Base-by-base conservation (phyloP, 2,329 filamentous ascomycete genomes). In the Ceratocystis harringtonii region DNA sequence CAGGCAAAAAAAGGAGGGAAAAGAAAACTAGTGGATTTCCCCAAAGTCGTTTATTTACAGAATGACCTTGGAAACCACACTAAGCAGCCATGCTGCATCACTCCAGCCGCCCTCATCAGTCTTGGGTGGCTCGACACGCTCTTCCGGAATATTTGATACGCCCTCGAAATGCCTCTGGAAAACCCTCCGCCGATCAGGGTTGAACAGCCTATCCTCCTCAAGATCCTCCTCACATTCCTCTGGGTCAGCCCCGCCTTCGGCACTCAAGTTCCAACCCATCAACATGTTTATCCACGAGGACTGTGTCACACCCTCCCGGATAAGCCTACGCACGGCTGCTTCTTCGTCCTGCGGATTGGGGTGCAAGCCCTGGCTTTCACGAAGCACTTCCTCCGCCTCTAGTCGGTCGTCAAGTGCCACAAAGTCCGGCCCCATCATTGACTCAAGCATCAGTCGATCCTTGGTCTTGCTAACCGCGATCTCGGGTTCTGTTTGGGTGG, bases 21-120 rank as follows among this genome's bases (percentile, higher is more conserved):
- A 28, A 28, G 19, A 12, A 58, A n/a, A 3, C 22, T 30, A 15
- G 19, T 6, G 25, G 28, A 19, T 36, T 7, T 1, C n/a, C 2
- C 3, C 8, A n/a, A 36, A 19, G 30, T 3, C 30, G 8, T 15
- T 36, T 15, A 22, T 17, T 58, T 30, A 84, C 68, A 85, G 77
- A 69, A 85, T 75, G 57, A 85, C 81, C 70, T 83, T 85, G 30
- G 80, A 80, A 10, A 84, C 85, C 68, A 88, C 83, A 68, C 80
- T 85, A 65, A 88, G 73, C 60, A 88, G 73, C 85, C 85, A 88
- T 17, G 84, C 84, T 30, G 84, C 85, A 73, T 88, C 85, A 66
- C 82, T 79, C 85, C 84, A 87, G 7, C 80, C 80, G 17, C 82
- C 83, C 55, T 82, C 79, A 63, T 86, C 79, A 7, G 78, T 75